Base-by-base conservation (phyloP, 805 yeast species). In the Starmerella potacharoeniae region DNA sequence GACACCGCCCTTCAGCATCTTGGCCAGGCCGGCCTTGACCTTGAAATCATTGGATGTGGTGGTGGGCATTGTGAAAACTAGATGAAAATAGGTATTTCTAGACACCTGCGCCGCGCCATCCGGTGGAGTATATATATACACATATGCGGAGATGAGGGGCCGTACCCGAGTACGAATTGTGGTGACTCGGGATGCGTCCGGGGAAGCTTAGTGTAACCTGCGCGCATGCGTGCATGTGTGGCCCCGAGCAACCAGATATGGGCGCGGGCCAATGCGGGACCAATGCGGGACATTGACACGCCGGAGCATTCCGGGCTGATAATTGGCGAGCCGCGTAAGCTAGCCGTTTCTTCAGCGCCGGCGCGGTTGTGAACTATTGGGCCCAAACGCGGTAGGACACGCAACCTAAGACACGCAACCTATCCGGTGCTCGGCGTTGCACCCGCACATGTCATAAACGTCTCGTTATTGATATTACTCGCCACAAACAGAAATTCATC, bases 11-110 rank as follows among this genome's bases (percentile, higher is more conserved):
- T 85, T 86, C 58, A 86, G 76, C 93, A 85, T 86, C 69, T 85
- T 89, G 57, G 95, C 93, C 68, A 86, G 74, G 13, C 91, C 93
- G 48, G 86, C 79, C 69, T 86, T 85, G 54, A 83, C 75, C 65
- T 80, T 70, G 58, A 72, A 71, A 10, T 58, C 57, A 29, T 46
- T 46, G 11, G 40, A 33, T 9, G 31, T 34, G 5, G 49, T 17
- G 4, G 49, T 22, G 8, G 49, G 49, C 49, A 46, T 46, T 46
- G 45, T 22, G 8, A 42, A 4, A 8, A 42, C 8, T 42, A 11
- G n/a, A 28, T 3, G 22, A 22, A 22, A 42, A 42, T 29, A 13
- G 39, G 16, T 8, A 10, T 33, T 33, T 10, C 35, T 8, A 33
- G 11, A 33, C 35, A 33, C 22, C 22, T 2, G 22, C 22, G 22